A percentile compares a stretch with the other conserved stretches of the same genome.
These are phyloP conservation scores for Aspergillus cejpii DNA, from an alignment of 2,329 filamentous ascomycete species.

Conservation along the genomic window DNA sequence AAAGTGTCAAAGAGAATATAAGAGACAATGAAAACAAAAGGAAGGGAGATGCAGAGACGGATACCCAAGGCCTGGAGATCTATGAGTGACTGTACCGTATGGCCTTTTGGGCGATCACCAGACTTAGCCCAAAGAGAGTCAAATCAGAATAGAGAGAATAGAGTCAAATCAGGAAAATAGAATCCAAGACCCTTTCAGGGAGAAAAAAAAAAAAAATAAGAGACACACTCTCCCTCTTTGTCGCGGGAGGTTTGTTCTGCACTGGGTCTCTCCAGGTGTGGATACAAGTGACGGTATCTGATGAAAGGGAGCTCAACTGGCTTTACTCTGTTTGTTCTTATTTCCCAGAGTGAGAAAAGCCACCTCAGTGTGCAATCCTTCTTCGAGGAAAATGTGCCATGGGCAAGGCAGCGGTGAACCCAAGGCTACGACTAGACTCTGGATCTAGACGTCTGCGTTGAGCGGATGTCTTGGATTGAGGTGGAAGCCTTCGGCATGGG, in stretches of 20 bases:
- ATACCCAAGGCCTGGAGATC: slow-evolving; percentile 7
- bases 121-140: slow-evolving; percentile 6
- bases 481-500: slow-evolving; percentile 12
- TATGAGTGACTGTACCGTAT: slow-evolving; percentile 3
- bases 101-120: slow-evolving; percentile 8
- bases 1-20: slow-evolving; percentile 8
- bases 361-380: slow-evolving; percentile 7
- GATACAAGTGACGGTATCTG: slow-evolving; percentile 19
- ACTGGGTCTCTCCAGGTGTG: slow-evolving; percentile 11
- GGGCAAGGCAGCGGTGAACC: slow-evolving; percentile 19
- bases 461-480: slow-evolving; percentile 20
- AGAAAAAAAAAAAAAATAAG: background rate
- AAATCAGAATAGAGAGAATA: slow-evolving; percentile 6
- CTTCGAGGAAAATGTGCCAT: slow-evolving; percentile 15
- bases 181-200: slow-evolving; percentile 13
- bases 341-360: slow-evolving; percentile 5
- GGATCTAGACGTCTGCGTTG: slow-evolving; percentile 15
- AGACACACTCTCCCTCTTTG: slow-evolving; percentile 16
- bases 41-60: slow-evolving; percentile 5
- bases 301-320: slow-evolving; percentile 11
- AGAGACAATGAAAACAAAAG: slow-evolving; percentile 13
- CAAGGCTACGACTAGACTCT: slow-evolving; percentile 8
- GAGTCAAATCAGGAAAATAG: slow-evolving; percentile 14
- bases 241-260: slow-evolving; percentile 17
- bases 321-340: slow-evolving; percentile 16